phyloP scores from a whole-genome alignment of 2,329 filamentous ascomycete genomes.

The Calonectria pseudoreteaudii region DNA sequence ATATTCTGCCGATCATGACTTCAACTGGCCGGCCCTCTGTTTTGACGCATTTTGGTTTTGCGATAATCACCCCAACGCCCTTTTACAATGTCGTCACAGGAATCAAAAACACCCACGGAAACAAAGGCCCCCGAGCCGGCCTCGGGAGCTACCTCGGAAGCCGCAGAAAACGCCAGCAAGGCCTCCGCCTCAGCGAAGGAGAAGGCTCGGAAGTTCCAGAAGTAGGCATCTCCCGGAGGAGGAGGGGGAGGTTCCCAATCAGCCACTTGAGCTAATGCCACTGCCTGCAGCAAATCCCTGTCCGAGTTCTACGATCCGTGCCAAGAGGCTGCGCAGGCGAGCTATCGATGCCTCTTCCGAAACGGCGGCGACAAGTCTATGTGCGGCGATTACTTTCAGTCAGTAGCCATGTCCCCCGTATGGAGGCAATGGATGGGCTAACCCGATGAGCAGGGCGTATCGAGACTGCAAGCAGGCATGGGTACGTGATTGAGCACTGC shows the following conservation, averaged over 20 bases:
- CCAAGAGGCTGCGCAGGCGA: slow-evolving; percentile 88
- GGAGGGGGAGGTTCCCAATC: neutral
- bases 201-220: slow-evolving; percentile 73
- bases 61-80: neutral
- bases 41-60: neutral
- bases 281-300: slow-evolving; percentile 75
- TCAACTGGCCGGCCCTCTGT: slow-evolving; percentile 13
- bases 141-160: neutral
- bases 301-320: slow-evolving; percentile 97
- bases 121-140: slow-evolving; percentile 25
- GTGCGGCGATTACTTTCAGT: slow-evolving; percentile 98
- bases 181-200: slow-evolving; percentile 60
- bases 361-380: slow-evolving; percentile 90
- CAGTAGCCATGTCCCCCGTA: slow-evolving; percentile 49
- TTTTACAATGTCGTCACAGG: slow-evolving; percentile 27
- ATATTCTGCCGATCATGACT: slow-evolving; percentile 34
- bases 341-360: slow-evolving; percentile 87
- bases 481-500: slow-evolving; percentile 62
- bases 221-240: slow-evolving; percentile 55
- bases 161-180: slow-evolving; percentile 2
- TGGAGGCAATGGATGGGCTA: slow-evolving; percentile 20
- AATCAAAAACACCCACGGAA: slow-evolving; percentile 29
- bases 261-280: slow-evolving; percentile 10
- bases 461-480: slow-evolving; percentile 95
- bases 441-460: slow-evolving; percentile 76